These are phyloP conservation scores for Tieghemostelium lacteum DNA, from an alignment of 78 protist genomes.

Conservation along the genomic window DNA sequence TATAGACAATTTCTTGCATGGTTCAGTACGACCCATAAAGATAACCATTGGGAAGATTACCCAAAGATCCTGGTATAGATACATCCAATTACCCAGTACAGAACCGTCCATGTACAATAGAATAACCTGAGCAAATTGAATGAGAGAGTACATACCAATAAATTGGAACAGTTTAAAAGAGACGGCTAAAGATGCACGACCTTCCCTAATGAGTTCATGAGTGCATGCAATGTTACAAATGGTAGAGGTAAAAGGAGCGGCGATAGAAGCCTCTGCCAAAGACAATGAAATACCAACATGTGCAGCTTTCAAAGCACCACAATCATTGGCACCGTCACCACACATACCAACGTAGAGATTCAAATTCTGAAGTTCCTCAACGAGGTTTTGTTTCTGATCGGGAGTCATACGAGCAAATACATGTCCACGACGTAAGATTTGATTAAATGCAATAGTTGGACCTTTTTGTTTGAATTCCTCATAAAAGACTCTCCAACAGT, in stretches of 20 bases:
- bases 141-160: constrained; percentile 97
- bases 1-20: constrained; percentile 31
- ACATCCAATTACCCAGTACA: constrained; percentile 84
- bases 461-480: constrained; percentile 18
- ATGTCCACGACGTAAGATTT: constrained; percentile 31
- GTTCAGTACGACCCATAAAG: constrained; percentile 84
- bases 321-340: constrained; percentile 99
- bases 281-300: constrained; percentile 96
- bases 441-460: constrained; percentile 33
- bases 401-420: constrained; percentile 94
- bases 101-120: constrained; percentile 80
- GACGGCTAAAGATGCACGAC: constrained; percentile 96
- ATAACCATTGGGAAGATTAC: constrained; percentile 86
- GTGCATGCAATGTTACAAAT: constrained; percentile 45
- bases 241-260: constrained; percentile 93
- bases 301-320: constrained; percentile 99
- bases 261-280: constrained; percentile 97
- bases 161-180: constrained; percentile 96
- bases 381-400: constrained; percentile 85
- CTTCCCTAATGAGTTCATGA: constrained; percentile 84
- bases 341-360: constrained; percentile 96
- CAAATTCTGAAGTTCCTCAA: constrained; percentile 46
- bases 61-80: constrained; percentile 85
- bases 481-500: constrained; percentile 43
- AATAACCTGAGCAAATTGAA: constrained; percentile 90